Percentiles rank a stretch among this genome's conserved stretches.
Evolutionary conservation across 345 rosid genomes (phyloP).

Genomic region (Turnera subulata): DNA sequence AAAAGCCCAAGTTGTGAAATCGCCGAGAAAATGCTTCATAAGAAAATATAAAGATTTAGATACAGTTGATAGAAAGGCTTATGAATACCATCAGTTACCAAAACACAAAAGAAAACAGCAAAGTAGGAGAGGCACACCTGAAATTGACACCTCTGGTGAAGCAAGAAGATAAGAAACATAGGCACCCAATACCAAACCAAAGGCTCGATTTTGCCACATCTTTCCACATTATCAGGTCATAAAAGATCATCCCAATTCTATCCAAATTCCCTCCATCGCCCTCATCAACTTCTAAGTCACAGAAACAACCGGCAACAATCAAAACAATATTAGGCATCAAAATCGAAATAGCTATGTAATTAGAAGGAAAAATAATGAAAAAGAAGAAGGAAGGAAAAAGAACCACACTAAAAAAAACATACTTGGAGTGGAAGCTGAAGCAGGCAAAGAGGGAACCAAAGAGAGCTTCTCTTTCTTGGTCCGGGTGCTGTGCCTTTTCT

Average conservation of each 20-base stretch:
- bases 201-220: conserved; percentile 80
- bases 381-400: neutral
- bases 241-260: conserved; percentile 41
- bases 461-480: conserved; percentile 72
- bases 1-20: conserved; percentile 78
- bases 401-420: too few species aligned
- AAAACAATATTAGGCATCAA: neutral
- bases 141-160: conserved; percentile 69
- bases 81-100: neutral
- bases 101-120: conserved; percentile 2
- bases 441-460: conserved; percentile 38
- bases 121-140: conserved; percentile 39
- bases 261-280: conserved; percentile 51
- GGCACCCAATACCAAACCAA: conserved; percentile 85
- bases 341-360: neutral
- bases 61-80: neutral
- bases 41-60: conserved; percentile 13
- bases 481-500: conserved; percentile 47
- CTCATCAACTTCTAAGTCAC: conserved; percentile 41
- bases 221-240: conserved; percentile 75
- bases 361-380: neutral
- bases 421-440: conserved; percentile 48
- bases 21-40: conserved; percentile 59
- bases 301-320: conserved; percentile 3
- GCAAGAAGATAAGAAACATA: conserved; percentile 79